Evolutionary conservation across 768 basidiomycete genomes (phyloP), one percentile per base, ranked within the genome.

Genomic region (Lactarius tabidus): DNA sequence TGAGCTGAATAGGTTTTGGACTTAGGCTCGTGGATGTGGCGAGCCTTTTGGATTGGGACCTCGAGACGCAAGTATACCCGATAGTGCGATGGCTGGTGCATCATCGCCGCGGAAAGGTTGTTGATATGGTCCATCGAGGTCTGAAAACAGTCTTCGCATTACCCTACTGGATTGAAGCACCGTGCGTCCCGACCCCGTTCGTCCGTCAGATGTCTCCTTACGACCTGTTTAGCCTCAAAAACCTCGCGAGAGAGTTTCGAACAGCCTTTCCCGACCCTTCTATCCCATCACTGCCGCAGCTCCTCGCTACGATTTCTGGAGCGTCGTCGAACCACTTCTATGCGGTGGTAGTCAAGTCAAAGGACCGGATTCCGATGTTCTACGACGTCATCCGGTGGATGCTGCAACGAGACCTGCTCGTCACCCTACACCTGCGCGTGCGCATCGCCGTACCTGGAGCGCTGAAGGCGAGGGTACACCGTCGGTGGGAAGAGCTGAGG

Each of bases 71-170:
- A 70, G 82, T 96, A 0, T 91, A 90, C 71, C 91, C 94, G 0
- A 85, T 91, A n/a, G 95, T 96, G 10, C 85, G 93, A 20, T 94
- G 94, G 84, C 81, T 99, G 35, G 90, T 98, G 35, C 87, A 92
- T 65, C 94, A 95, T 75, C 83, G 92, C 60, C 84, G 92, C 71
- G 96, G 93, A 6, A 93, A 93, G 70, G 79, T 98, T 31, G 88
- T 97, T 51, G 95, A 98, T 67, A 83, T 87, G 20, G 85, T 98
- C 36, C 91, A 94, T 71, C 78, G 76, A 5, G 84, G 87, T 53
- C 75, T 98, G 51, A 89, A 91, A 75, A 95, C 91, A 0, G 83
- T 93, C 0, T 97, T 95, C 71, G 82, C 86, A 5, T 79, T 95
- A 48, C 84, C 91, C 18, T 80, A 85, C 3, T 84, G 81, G 70